Evolutionary conservation across 2,329 filamentous ascomycete genomes (phyloP).

Genomic region (Pseudogymnoascus sp.): DNA sequence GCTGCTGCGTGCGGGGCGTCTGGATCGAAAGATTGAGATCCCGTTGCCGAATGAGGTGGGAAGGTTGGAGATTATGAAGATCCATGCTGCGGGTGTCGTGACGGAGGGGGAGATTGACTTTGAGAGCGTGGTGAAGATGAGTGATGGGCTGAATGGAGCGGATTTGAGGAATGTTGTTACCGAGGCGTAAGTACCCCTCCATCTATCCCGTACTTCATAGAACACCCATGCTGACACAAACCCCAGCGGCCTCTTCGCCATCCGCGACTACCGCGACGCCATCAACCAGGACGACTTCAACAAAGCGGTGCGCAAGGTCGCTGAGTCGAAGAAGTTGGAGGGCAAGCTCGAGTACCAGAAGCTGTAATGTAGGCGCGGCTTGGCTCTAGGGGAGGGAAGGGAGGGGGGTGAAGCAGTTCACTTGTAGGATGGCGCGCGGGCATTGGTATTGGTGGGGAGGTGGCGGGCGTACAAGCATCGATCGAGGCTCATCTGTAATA

Average conservation of each 20-base stretch:
- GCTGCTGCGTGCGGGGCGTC: conserved; percentile 79
- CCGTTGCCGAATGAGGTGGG: conserved; percentile 95
- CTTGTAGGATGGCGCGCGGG: conserved; percentile 1
- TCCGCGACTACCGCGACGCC: conserved; percentile 94
- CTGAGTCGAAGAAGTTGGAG: conserved; percentile 95
- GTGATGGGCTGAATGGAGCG: conserved; percentile 92
- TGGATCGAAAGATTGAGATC: conserved; percentile 98
- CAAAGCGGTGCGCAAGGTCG: conserved; percentile 95
- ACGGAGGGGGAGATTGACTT: conserved; percentile 96
- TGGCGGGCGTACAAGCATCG: background rate
- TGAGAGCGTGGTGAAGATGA: conserved; percentile 99
- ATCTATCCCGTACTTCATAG: background rate
- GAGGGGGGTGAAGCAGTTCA: background rate
- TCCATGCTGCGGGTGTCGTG: conserved; percentile 79
- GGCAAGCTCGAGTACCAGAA: conserved; percentile 98
- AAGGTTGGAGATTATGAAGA: conserved; percentile 94
- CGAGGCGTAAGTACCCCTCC: conserved; percentile 67
- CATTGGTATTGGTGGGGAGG: background rate
- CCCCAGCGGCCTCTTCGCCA: conserved; percentile 80
- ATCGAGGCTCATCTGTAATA: background rate
- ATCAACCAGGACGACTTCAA: conserved; percentile 99
- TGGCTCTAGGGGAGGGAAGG: background rate
- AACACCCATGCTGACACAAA: conserved; percentile 22
- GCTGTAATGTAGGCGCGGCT: conserved; percentile 46
- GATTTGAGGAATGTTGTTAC: conserved; percentile 97